Base-by-base conservation (phyloP, 148 eudicot genomes). In the Beta vulgaris region DNA sequence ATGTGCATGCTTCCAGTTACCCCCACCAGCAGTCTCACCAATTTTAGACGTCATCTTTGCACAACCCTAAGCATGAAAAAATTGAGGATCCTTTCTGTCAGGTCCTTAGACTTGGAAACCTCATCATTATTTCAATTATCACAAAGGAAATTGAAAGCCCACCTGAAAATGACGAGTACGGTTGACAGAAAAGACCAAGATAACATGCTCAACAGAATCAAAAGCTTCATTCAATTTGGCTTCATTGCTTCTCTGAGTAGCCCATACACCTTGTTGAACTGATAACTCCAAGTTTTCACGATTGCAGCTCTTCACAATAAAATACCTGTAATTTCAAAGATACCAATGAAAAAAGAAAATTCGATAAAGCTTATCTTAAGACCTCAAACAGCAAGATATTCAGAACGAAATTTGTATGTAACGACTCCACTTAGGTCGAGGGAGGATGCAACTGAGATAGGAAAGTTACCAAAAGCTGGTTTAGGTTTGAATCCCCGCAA, bases 261-360 rank as follows among this genome's bases (percentile, higher is more conserved):
- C 99, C 99, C 99, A 95, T 60, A 95, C 97, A 80, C 99, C 99
- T 90, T 95, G 99, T 79, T 95, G 97, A 57, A 90, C 96, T 23
- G 99, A 95, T 75, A 95, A 84, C 82, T 95, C 99, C 78, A 95
- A 76, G 79, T 95, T 95, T 84, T 95, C 99, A 72, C 90, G 92
- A 85, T 95, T 95, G 84, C 93, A 92, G 84, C 99, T 95, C 86
- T 95, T 95, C 80, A 95, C 99, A 76, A 95, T 88, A 83, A 95
- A 95, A 81, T 92, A 95, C 91, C 99, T 95, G 88, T 55, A 54
- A 69, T 68, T 43, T 61, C 68, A 79, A 32, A 70, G 57, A 71
- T 65, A 72, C 42, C 61, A 79, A 75, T 77, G 72, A 79, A 81
- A 42, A 42, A 62, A 46, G 59, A 51, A 75, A 18, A 67, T 87